Evolutionary conservation across 2,329 filamentous ascomycete genomes (phyloP), one percentile per base, ranked within the genome.

Genomic region (Cryphonectria naterciae): DNA sequence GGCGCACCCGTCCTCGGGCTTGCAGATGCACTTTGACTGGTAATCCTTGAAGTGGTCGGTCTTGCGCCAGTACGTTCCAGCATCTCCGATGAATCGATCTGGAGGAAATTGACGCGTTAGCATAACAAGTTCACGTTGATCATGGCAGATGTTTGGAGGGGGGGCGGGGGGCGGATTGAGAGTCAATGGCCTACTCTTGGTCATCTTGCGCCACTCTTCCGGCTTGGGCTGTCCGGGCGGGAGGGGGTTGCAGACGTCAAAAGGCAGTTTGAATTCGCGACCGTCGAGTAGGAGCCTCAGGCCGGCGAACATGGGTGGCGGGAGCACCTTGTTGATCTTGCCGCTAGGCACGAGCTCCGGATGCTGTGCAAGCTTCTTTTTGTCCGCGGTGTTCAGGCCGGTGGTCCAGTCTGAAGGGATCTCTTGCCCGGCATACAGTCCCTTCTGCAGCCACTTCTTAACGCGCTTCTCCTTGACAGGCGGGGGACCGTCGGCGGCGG

Each of bases 1-100:
- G 74, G 90, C 93, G 77, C 96, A 98, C 49, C 94, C 94, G 68
- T 91, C 89, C 68, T 95, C 92, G 8, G 88, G 85, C 58, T 84
- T 89, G 82, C 94, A 97, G 70, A 94, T 90, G 78, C 94, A 97
- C 78, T 89, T 91, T 72, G 91, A 93, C 70, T 89, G 88, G 71
- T 92, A 93, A 73, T 93, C 88, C 76, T 94, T 90, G 75, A 91
- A 88, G 72, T 91, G 89, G 52, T 92, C 92, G 58, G 87, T 89
- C 77, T 93, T 94, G 79, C 93, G 93, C 93, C 94, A 97, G 76
- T 92, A 87, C 15, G 91, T 88, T 37, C 87, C 89, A 32, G 94
- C 93, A 76, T 97, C 92, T 54, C 94, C 94, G 75, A 97, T 91
- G 76, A 98, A 97, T 28, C 95, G 92, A 81, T 98, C 93, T 97